phyloP scores from a whole-genome alignment of 192 early-diverging fungal species.

The Entomortierella chlamydospora region DNA sequence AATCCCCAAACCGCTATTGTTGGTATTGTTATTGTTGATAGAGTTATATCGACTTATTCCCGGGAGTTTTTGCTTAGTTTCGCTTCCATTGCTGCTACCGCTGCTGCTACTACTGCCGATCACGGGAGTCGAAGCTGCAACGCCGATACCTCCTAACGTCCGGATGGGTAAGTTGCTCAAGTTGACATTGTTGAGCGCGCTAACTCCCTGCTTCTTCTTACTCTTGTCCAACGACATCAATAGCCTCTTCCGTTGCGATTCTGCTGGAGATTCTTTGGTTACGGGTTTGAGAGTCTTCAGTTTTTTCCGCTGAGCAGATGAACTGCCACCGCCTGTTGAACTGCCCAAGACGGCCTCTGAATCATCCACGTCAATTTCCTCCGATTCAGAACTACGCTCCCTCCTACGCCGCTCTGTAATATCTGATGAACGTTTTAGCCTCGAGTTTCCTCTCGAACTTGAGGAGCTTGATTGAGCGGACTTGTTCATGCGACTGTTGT shows the following conservation, averaged over 20 bases:
- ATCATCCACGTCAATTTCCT: slow-evolving; percentile 51
- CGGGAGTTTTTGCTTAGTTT: slow-evolving; percentile 38
- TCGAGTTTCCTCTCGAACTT: slow-evolving; percentile 12
- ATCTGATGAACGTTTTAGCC: slow-evolving; percentile 9
- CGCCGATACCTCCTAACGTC: slow-evolving; percentile 31
- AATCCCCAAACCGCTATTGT: not conserved
- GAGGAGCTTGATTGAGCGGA: not conserved
- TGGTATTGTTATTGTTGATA: slow-evolving; percentile 8
- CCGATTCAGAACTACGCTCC: slow-evolving; percentile 30
- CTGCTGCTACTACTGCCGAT: slow-evolving; percentile 6
- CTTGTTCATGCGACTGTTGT: slow-evolving; percentile 15
- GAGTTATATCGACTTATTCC: slow-evolving; percentile 23
- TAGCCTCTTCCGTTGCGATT: slow-evolving; percentile 40
- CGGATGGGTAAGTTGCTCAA: slow-evolving; percentile 37
- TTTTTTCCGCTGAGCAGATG: slow-evolving; percentile 18
- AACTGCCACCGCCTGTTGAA: slow-evolving; percentile 10
- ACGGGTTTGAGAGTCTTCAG: slow-evolving; percentile 5
- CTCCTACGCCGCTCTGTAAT: slow-evolving; percentile 20
- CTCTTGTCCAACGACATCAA: slow-evolving; percentile 35
- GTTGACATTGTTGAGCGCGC: slow-evolving; percentile 16
- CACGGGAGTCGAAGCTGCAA: slow-evolving; percentile 1
- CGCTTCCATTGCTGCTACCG: not conserved
- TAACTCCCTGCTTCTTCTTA: slow-evolving; percentile 27
- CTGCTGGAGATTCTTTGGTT: slow-evolving; percentile 27
- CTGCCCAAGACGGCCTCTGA: slow-evolving; percentile 39